Base-by-base conservation (phyloP, 306 rosid genomes). In the Lathyrus aphaca region DNA sequence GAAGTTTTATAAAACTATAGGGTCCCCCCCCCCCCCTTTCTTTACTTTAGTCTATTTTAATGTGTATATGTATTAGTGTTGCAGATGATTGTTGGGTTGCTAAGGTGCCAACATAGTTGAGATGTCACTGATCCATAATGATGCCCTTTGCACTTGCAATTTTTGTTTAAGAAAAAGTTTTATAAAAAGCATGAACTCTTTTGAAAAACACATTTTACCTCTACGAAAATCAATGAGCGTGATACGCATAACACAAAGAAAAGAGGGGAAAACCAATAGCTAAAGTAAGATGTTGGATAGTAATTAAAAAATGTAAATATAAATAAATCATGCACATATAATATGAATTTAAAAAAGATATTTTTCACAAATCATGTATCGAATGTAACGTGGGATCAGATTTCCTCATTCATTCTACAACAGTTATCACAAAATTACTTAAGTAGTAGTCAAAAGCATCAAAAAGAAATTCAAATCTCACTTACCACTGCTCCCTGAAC, bases 401-500 rank as follows among this genome's bases (percentile, higher is more conserved):
- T 59, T 37, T 43, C 55, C 46, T 65, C 42, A 58, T 42, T 65
- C 42, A 58, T 42, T 7, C 61, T 35, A 57, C 21, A 56, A 44
- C 17, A 10, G 27, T 65, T 19, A 53, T 53, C 19, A 72, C 13
- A 37, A 3, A 40, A 40, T 18, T n/a, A 50, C 46, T 58, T 18
- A 18, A 58, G 42, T 11, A 64, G 32, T 9, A 32, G 23, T 68
- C 51, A 54, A 69, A 55, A 57, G 77, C 37, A 17, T 69, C 65
- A 66, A 16, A 40, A 16, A 29, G 19, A 66, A 39, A 63, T 54
- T 40, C 43, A 69, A 69, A 75, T 64, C 45, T 73, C 66, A 72
- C 75, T 29, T 68, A 85, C 89, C 90, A 45, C 73, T 61, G 37
- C 74, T 83, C 29, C 83, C 78, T 46, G 79, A 72, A 78, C 82